These are phyloP conservation scores for Fusarium verrucosum DNA, from an alignment of 2,329 filamentous ascomycete species.

Conservation along the genomic window DNA sequence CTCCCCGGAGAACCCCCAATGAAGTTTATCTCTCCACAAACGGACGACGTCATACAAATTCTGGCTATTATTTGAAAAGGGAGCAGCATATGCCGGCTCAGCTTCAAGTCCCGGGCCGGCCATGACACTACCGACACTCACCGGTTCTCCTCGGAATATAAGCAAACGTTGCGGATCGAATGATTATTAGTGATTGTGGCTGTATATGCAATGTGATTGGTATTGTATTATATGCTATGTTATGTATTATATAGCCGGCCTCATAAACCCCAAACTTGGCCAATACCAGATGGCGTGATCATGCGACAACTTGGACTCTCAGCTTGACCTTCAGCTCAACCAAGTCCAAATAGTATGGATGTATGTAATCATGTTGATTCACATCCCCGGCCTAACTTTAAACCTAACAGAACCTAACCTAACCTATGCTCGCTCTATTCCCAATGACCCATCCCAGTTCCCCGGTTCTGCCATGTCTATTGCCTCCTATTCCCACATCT, in stretches of 20 bases:
- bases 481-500: constrained; percentile 9
- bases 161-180: background rate
- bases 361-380: constrained; percentile 14
- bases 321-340: background rate
- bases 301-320: background rate
- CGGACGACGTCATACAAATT: constrained; percentile 12
- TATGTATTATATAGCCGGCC: background rate
- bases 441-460: constrained; percentile 22
- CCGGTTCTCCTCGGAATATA: background rate
- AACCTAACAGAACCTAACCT: constrained; percentile 4
- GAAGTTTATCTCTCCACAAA: background rate
- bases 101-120: constrained; percentile 8
- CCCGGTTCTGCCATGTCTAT: constrained; percentile 27
- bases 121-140: constrained; percentile 2
- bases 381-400: too few species aligned
- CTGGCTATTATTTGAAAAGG: background rate
- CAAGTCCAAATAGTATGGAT: background rate
- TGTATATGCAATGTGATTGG: background rate
- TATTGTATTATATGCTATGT: constrained; percentile 1
- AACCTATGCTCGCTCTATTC: constrained; percentile 39
- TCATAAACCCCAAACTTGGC: background rate
- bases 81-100: background rate
- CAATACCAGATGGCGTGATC: constrained; percentile 1
- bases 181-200: constrained; percentile 1
- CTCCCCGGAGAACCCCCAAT: constrained; percentile 1